Evolutionary conservation across 139 green algal genomes (phyloP), one percentile per base, ranked within the genome.

Genomic region (Micractinium sp.): DNA sequence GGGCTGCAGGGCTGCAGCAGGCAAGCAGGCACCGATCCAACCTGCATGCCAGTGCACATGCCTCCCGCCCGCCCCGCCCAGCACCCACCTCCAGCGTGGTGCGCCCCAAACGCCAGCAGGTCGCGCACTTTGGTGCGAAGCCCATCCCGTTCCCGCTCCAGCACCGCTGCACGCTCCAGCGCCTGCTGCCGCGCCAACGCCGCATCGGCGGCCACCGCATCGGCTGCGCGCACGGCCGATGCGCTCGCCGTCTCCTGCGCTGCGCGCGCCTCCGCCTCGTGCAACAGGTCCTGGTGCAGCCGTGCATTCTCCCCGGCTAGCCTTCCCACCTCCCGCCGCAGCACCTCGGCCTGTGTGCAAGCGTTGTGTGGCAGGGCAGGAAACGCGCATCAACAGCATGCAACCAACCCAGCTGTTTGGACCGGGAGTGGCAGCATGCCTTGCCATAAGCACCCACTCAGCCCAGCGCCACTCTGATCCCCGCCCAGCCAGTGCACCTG

Each of bases 201-300:
- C 87, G 33, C 36, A 92, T 93, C 91, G 5, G 89, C 85, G 16
- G 93, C 88, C 16, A 90, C 77, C 15, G 81, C 87, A 80, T 95
- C 89, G 1, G 92, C 86, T 36, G 35, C 27, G 53, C 27, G 33
- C 27, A 56, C 83, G 89, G 81, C 71, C 90, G 89, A 19, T 12
- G 74, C 74, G 25, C 63, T 71, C 9, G 94, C 89, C 29, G 90
- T 88, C 73, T 94, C 91, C 29, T 83, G 74, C 12, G 29, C 60
- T 4, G 29, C 29, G 0, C 75, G 80, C 39, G 85, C 67, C 39
- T 98, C 95, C 1, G 93, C 91, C 69, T 93, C 91, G n/a, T 91
- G 81, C 27, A 96, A 93, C 20, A 97, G 84, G 82, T 96, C 86
- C 20, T 93, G 85, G 77, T 96, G 95, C 88, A 97, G 92, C 81